These are phyloP conservation scores for Petasospora rhodanensis DNA, from an alignment of 1,139 yeast genomes.

Conservation along the genomic window DNA sequence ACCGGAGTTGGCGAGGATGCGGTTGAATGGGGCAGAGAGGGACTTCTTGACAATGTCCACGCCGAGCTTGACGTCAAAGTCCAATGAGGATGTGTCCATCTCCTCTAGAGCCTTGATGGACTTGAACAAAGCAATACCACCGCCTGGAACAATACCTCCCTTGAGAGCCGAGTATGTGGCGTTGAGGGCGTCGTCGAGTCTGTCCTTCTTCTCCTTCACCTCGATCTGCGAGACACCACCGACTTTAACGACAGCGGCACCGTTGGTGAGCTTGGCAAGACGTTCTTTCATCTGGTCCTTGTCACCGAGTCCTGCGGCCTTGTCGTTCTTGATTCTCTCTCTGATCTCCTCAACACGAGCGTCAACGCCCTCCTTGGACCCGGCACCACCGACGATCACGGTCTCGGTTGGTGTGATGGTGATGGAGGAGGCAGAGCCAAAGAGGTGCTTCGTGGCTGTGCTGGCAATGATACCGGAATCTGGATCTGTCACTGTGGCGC, in stretches of 20 bases:
- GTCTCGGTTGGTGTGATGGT: constrained; percentile 22
- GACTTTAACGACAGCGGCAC: constrained; percentile 26
- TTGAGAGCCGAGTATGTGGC: constrained; percentile 24
- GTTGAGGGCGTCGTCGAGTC: constrained; percentile 26
- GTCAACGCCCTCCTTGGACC: constrained; percentile 8
- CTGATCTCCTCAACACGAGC: constrained; percentile 19
- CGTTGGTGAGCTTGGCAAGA: constrained; percentile 22
- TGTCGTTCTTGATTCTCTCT: constrained; percentile 13
- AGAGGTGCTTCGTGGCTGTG: constrained; percentile 21
- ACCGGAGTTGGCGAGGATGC: constrained; percentile 22
- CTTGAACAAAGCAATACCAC: constrained; percentile 25
- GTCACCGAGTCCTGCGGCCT: constrained; percentile 19
- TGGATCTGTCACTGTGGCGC: constrained; percentile 22
- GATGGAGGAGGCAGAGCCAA: constrained; percentile 23
- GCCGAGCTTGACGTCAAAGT: constrained; percentile 22
- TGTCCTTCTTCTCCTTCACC: constrained; percentile 26
- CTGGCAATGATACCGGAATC: constrained; percentile 21
- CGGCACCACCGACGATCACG: constrained; percentile 20
- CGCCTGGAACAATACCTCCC: constrained; percentile 26
- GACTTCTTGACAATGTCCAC: constrained; percentile 21
- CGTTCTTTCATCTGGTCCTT: constrained; percentile 21
- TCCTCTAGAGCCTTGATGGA: constrained; percentile 15
- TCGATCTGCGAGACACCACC: constrained; percentile 25
- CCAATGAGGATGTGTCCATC: constrained; percentile 7
- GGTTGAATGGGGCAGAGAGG: constrained; percentile 21